phyloP scores from a whole-genome alignment of 2,329 filamentous ascomycete species.

The Plenodomus lindquistii region DNA sequence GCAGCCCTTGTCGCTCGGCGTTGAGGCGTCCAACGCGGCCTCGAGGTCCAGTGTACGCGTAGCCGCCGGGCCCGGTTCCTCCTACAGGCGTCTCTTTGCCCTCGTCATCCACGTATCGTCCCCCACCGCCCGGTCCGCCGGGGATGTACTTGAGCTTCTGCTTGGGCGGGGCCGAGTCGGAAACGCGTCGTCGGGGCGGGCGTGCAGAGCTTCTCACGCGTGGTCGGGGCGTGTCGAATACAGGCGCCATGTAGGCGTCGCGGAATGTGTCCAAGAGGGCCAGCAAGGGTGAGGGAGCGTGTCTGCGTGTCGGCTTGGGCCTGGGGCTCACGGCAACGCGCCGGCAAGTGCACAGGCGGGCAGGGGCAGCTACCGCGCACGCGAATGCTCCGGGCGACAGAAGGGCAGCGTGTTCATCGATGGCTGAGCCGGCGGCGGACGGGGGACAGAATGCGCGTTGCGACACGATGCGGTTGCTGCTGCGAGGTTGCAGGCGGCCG shows the following conservation, averaged over 20 bases:
- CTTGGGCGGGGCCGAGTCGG: slow-evolving; percentile 48
- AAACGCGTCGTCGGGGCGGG: slow-evolving; percentile 37
- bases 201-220: slow-evolving; percentile 41
- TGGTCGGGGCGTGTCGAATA: slow-evolving; percentile 41
- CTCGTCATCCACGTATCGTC: slow-evolving; percentile 78
- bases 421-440: slow-evolving; percentile 12
- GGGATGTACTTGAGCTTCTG: slow-evolving; percentile 71
- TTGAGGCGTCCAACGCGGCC: slow-evolving; percentile 59
- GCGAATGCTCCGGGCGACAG: slow-evolving; percentile 30
- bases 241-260: slow-evolving; percentile 39
- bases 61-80: slow-evolving; percentile 53
- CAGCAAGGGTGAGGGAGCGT: slow-evolving; percentile 27
- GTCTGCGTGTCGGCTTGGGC: not conserved
- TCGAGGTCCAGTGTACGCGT: slow-evolving; percentile 57
- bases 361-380: slow-evolving; percentile 29
- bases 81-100: slow-evolving; percentile 62
- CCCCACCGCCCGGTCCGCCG: slow-evolving; percentile 83
- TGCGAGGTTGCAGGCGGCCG: slow-evolving; percentile 19
- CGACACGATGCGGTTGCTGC: slow-evolving; percentile 18
- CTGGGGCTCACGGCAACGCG: slow-evolving; percentile 27
- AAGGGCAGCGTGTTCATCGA: slow-evolving; percentile 28
- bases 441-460: slow-evolving; percentile 19
- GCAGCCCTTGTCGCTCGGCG: slow-evolving; percentile 45
- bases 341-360: slow-evolving; percentile 21
- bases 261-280: slow-evolving; percentile 27